Evolutionary conservation across 2,329 filamentous ascomycete genomes (phyloP), one percentile per base, ranked within the genome.

Genomic region (Acephala macrosclerotiorum): DNA sequence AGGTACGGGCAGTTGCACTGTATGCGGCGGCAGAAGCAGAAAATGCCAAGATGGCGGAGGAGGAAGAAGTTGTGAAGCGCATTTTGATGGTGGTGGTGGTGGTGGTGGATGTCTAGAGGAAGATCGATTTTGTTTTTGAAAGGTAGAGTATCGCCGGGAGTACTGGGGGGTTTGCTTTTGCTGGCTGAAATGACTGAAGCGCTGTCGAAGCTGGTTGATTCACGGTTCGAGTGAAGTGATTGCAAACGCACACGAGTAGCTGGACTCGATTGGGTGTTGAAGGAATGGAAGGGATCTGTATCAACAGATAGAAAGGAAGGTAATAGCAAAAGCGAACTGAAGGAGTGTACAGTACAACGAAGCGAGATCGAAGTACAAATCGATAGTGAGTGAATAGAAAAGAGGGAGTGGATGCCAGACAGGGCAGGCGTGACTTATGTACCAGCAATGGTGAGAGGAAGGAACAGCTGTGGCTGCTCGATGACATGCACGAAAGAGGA

Each of bases 1-100:
- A 87, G 51, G 87, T 87, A 63, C 84, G 81, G 3, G 68, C 57
- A 58, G 63, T 68, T n/a, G 68, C 60, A 18, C 63, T 61, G 49
- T 70, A 72, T 55, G 75, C 73, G 8, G 67, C 62, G 36, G 67
- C 69, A n/a, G 68, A 40, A 5, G 68, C 53, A 60, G 72, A 71
- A 20, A 69, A 65, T 36, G 71, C 68, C 64, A 71, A 49, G 25
- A 72, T 26, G 26, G 67, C 61, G 5, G 67, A 26, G 49, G 60
- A 20, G 26, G 66, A 62, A 6, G 66, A 33, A 53, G 61, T 66
- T 58, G 72, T 70, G 67, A 70, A 72, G 66, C 67, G 62, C 74
- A 75, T 75, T 55, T 36, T 61, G 33, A 18, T 20, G 33, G 22
- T 25, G n/a, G n/a, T n/a, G n/a, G n/a, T n/a, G n/a, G n/a, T 12